Conservation (phyloP, 108 stramenopile species). For the Nitzschia putrida region DNA sequence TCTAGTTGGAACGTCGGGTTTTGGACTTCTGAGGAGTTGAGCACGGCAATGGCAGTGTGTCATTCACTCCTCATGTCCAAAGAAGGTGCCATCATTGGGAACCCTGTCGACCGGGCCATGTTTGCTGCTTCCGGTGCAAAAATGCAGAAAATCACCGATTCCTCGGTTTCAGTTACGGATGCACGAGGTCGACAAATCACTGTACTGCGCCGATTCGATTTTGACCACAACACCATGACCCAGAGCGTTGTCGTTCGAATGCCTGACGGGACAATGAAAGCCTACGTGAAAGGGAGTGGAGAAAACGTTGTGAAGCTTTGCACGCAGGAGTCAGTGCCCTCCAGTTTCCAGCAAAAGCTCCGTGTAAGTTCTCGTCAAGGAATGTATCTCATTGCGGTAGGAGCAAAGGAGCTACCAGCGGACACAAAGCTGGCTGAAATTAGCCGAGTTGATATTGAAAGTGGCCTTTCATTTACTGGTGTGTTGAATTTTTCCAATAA, state of each 20-base stretch:
- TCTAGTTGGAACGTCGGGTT: constrained; percentile 6
- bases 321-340: constrained; percentile 38
- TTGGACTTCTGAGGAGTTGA: constrained; percentile 13
- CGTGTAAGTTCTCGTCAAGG: constrained; percentile 45
- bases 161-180: not conserved
- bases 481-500: constrained; percentile 61
- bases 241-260: constrained; percentile 60
- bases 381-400: constrained; percentile 67
- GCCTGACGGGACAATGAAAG: constrained; percentile 23
- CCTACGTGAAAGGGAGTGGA: constrained; percentile 56
- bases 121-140: constrained; percentile 37
- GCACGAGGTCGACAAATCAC: constrained; percentile 24
- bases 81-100: constrained; percentile 52
- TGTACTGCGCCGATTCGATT: constrained; percentile 58
- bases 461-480: constrained; percentile 48
- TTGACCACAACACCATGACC: constrained; percentile 64
- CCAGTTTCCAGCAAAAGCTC: constrained; percentile 39
- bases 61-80: constrained; percentile 45
- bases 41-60: constrained; percentile 54
- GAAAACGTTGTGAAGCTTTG: constrained; percentile 54
- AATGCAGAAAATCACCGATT: not conserved
- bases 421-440: constrained; percentile 32
- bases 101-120: constrained; percentile 53
- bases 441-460: constrained; percentile 51
- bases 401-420: constrained; percentile 26